A percentile compares a stretch with the other conserved stretches of the same genome.
These are phyloP conservation scores for Cubamyces sp. DNA, from an alignment of 768 basidiomycete species.

Conservation along the genomic window DNA sequence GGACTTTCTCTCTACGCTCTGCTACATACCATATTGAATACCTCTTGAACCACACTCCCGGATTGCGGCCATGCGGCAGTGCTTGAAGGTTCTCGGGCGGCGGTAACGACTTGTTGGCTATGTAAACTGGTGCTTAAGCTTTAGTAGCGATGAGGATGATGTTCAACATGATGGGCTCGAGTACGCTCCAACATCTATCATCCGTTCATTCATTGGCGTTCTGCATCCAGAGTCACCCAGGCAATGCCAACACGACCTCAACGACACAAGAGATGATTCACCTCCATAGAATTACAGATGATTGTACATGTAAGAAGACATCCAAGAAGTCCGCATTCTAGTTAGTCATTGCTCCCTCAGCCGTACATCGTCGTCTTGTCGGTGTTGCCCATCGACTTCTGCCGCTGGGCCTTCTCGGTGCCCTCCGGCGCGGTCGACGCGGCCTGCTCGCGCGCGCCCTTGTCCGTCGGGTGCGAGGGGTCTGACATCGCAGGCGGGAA, in stretches of 20 bases:
- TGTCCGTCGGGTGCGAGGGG: constrained; percentile 14
- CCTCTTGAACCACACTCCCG: background rate
- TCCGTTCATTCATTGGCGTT: no score
- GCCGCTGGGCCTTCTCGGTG: constrained; percentile 26
- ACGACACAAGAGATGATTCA: no score
- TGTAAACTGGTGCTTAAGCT: no score
- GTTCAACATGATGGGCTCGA: no score
- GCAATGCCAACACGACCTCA: no score
- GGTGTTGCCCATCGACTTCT: constrained; percentile 24
- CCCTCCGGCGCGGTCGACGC: constrained; percentile 34
- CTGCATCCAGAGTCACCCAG: no score
- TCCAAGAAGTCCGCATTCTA: background rate
- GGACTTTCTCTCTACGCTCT: constrained; percentile 12
- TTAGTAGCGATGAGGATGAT: no score
- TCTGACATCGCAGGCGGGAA: constrained; percentile 14
- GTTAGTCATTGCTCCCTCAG: background rate
- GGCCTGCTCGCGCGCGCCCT: constrained; percentile 29
- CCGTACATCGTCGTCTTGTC: constrained; percentile 22
- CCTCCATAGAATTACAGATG: background rate
- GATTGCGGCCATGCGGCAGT: no score
- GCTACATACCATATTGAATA: constrained; percentile 4
- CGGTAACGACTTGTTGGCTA: no score
- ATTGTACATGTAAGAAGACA: background rate
- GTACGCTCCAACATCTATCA: no score
- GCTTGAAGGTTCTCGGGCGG: no score